Evolutionary conservation across 2,329 filamentous ascomycete species (phyloP).

Genomic region (Neofusicoccum parvum): DNA sequence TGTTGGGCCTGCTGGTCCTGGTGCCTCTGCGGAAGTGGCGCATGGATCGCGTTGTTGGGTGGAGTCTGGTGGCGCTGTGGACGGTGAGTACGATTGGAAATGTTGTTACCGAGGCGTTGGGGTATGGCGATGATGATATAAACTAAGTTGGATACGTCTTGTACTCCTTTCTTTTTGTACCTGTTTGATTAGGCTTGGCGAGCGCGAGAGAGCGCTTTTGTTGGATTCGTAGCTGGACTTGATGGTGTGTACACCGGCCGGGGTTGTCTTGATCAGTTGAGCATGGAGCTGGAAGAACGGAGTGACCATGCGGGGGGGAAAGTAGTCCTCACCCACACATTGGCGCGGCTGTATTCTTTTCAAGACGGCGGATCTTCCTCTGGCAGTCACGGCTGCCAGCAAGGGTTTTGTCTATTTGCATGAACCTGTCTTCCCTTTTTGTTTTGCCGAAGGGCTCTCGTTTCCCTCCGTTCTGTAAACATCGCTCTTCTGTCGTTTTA

Average conservation of each 20-base stretch:
- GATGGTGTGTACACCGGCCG: too few relatives aligned
- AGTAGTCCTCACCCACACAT: too few relatives aligned
- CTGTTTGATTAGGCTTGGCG: background rate
- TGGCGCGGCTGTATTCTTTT: too few relatives aligned
- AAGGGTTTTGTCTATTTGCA: background rate
- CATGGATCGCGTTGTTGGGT: slow-evolving; percentile 75
- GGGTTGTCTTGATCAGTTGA: too few relatives aligned
- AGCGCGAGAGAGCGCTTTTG: too few relatives aligned
- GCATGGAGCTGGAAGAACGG: too few relatives aligned
- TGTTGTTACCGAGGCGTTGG: slow-evolving; percentile 70
- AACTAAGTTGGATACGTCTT: background rate
- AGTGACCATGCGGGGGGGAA: too few relatives aligned
- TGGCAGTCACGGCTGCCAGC: background rate
- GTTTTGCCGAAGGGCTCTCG: too few relatives aligned
- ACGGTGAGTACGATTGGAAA: slow-evolving; percentile 77
- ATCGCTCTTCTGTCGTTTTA: too few relatives aligned
- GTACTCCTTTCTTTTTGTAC: background rate
- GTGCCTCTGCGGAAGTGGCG: slow-evolving; percentile 87
- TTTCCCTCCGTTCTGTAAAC: too few relatives aligned
- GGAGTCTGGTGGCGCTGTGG: slow-evolving; percentile 80
- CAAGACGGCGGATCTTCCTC: too few relatives aligned
- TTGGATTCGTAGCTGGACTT: background rate
- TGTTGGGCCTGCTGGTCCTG: slow-evolving; percentile 74
- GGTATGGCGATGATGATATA: slow-evolving; percentile 1
- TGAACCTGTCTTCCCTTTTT: background rate